Evolutionary conservation across 805 yeast genomes (phyloP), one percentile per base, ranked within the genome.

Genomic region (Zygosaccharomyces kombuchaensis): DNA sequence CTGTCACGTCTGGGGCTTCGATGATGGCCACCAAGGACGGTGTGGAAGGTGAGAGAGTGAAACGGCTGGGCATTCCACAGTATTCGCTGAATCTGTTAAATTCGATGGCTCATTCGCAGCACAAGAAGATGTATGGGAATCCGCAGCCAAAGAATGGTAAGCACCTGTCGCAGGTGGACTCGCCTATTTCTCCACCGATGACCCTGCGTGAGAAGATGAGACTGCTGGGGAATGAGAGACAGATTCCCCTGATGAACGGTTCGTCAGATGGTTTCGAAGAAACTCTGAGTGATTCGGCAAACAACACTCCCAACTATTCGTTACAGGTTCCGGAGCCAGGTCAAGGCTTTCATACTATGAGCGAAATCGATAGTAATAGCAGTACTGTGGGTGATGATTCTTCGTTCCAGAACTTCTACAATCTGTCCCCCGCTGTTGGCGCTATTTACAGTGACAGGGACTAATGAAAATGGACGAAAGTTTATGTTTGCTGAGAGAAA

Each of bases 1-100:
- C 84, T 19, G 75, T 76, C 14, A 78, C 85, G 0, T 80, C 87
- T 1, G 82, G 85, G 27, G 59, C 82, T n/a, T 81, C 87, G 0
- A 80, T 82, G 32, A 81, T 84, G 4, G 88, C 88, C 17, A 81
- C 86, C 13, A 82, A 83, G 54, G 88, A 83, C 60, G 88, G 89
- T 0, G 62, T 82, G 3, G 87, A 82, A 57, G 89, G 89, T 4
- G 75, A 76, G 48, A 65, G 76, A 39, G 68, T 78, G 36, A 78
- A 73, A 54, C 66, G 81, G 37, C 44, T 52, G 9, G 74, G 71
- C 2, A 68, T 69, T 17, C 72, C 74, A 4, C 67, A 64, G 6
- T 69, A 69, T 45, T 67, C 74, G 1, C 49, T 68, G 43, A 63
- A 65, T 29, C 50, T 70, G 44, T 60, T 70, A 36, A 65, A 66